Evolutionary conservation across 2,329 filamentous ascomycete genomes (phyloP).

Genomic region (Cercospora sesami): DNA sequence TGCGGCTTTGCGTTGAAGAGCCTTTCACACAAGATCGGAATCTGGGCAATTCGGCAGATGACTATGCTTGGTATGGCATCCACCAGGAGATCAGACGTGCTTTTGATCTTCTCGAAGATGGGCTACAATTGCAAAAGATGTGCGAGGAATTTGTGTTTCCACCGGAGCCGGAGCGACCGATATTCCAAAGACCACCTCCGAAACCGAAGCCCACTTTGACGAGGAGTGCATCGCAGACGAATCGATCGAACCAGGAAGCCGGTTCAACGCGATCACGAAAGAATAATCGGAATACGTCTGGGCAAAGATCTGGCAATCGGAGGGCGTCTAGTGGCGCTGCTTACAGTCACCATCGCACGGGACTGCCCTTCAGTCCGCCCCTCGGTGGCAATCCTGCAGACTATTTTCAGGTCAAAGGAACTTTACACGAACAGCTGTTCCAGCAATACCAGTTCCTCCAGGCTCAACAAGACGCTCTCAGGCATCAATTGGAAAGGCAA

Average conservation of each 20-base stretch:
- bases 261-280: slow-evolving; percentile 34
- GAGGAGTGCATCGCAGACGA: slow-evolving; percentile 49
- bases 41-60: slow-evolving; percentile 92
- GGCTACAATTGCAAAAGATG: slow-evolving; percentile 74
- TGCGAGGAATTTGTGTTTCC: slow-evolving; percentile 89
- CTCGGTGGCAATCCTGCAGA: slow-evolving; percentile 43
- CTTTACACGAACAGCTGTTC: slow-evolving; percentile 51
- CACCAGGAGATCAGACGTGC: slow-evolving; percentile 87
- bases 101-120: slow-evolving; percentile 74
- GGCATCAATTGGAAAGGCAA: slow-evolving; percentile 47
- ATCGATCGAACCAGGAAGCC: slow-evolving; percentile 52
- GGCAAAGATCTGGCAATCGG: slow-evolving; percentile 52
- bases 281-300: slow-evolving; percentile 50
- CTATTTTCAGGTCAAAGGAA: slow-evolving; percentile 47
- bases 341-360: slow-evolving; percentile 42
- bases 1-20: slow-evolving; percentile 90
- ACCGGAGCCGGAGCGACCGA: slow-evolving; percentile 64
- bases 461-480: slow-evolving; percentile 40
- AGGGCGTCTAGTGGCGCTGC: slow-evolving; percentile 60
- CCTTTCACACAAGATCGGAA: slow-evolving; percentile 90
- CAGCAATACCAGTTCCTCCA: slow-evolving; percentile 48
- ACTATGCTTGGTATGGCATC: slow-evolving; percentile 87
- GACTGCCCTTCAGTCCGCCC: slow-evolving; percentile 45
- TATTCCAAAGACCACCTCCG: slow-evolving; percentile 57
- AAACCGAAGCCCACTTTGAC: slow-evolving; percentile 58